Conservation (phyloP, 2,329 filamentous ascomycete genomes). For the Xylaria sp. region DNA sequence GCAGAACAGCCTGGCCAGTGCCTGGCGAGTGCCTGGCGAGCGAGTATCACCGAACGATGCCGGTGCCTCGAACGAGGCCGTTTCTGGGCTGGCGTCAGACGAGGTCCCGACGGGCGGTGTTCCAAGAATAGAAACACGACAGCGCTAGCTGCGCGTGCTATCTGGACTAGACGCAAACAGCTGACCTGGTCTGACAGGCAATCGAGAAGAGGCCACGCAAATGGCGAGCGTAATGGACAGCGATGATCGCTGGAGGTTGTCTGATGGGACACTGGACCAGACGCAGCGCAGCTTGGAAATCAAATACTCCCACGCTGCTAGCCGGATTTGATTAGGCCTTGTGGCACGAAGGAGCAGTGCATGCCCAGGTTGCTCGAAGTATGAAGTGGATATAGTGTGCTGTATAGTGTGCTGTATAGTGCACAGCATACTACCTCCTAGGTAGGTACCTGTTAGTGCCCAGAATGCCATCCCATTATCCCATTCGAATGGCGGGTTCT, state of each 20-base stretch:
- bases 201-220: not conserved
- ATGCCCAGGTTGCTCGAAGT: no score
- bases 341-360: conserved; percentile 1
- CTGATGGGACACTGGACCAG: not conserved
- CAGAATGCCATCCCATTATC: no score
- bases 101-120: conserved; percentile 15
- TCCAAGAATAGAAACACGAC: conserved; percentile 27
- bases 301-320: conserved; percentile 8
- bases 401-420: no score
- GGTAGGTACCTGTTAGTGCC: no score
- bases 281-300: conserved; percentile 1
- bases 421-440: no score
- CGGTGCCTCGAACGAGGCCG: no score
- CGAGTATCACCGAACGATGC: conserved; percentile 15
- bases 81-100: conserved; percentile 20
- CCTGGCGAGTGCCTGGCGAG: not conserved
- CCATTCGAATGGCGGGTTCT: no score
- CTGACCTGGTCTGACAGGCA: conserved; percentile 20
- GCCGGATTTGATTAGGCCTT: conserved; percentile 8
- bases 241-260: not conserved
- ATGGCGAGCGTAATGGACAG: not conserved
- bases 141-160: not conserved
- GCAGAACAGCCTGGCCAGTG: conserved; percentile 4
- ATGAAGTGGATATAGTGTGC: no score
- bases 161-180: conserved; percentile 21